Base-by-base conservation (phyloP, 1,284 basidiomycete species). In the Serendipita sp. region DNA sequence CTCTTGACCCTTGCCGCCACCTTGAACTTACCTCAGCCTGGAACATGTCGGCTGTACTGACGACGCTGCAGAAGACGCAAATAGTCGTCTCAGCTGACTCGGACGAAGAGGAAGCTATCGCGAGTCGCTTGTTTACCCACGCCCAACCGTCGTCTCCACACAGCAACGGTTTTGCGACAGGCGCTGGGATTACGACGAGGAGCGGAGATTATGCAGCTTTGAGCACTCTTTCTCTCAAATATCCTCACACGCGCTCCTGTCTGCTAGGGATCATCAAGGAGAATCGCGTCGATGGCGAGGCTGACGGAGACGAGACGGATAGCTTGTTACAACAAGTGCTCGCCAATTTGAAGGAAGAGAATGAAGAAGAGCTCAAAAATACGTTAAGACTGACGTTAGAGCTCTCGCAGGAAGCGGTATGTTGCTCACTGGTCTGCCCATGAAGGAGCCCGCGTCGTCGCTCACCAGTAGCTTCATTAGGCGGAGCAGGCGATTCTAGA, bases 321-420 rank as follows among this genome's bases (percentile, higher is more conserved):
- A 72, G 73, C 49, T 73, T 92, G 8, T 81, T 92, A 22, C 80
- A 78, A 68, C 79, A 79, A 68, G 84, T 93, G 12, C 86, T 88
- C 32, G 74, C 76, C 2, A 74, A 91, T 60, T 80, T 95, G 53
- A 82, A 82, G 53, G 82, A 85, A 64, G 92, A 95, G 72, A 82
- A 87, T 65, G 91, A 93, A 73, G 92, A 94, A 65, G 82, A 85
- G 63, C 81, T 94, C 69, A 93, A 93, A 75, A 69, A 72, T 1
- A 69, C 91, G 35, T 78, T 95, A 64, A 87, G 82, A 71, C 78
- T 79, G 35, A 82, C 80, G 44, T 88, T 86, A 69, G 79, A 79
- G 3, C 81, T 90, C 67, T 82, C 90, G 69, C 84, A 87, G 66
- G 86, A 88, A 68, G 82, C 82, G 73, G 91, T 92, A 66, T 70